Percentiles rank a stretch among this genome's conserved stretches.
Evolutionary conservation across 306 rosid genomes (phyloP).

Genomic region (Sesbania bispinosa): DNA sequence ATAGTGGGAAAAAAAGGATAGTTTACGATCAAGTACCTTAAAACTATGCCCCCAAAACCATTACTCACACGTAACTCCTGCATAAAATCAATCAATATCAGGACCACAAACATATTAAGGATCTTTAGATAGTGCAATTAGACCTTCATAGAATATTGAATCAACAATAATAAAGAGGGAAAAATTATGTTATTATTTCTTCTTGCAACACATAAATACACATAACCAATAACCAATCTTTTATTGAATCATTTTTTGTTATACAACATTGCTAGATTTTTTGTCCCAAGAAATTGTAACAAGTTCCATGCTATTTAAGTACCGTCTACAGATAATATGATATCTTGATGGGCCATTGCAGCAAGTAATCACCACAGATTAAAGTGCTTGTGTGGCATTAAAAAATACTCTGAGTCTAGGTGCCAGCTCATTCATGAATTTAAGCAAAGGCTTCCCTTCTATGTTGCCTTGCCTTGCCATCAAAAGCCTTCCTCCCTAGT

Average conservation of each 20-base stretch:
- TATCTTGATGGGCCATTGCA: background rate
- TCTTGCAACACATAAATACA: background rate
- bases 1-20: background rate
- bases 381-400: background rate
- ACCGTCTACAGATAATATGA: background rate
- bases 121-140: constrained; percentile 17
- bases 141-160: background rate
- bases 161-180: background rate
- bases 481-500: background rate
- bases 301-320: background rate
- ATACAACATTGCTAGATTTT: background rate
- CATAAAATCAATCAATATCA: constrained; percentile 38
- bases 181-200: constrained; percentile 4
- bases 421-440: background rate
- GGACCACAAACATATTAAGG: background rate
- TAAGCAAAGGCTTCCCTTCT: background rate
- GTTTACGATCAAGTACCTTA: constrained; percentile 53
- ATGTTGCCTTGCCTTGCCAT: background rate
- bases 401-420: background rate
- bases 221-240: background rate
- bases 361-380: background rate
- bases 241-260: background rate
- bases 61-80: constrained; percentile 91
- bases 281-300: background rate
- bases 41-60: constrained; percentile 91